phyloP scores from a whole-genome alignment of 441 rosid genomes.

The Biscutella auriculata region DNA sequence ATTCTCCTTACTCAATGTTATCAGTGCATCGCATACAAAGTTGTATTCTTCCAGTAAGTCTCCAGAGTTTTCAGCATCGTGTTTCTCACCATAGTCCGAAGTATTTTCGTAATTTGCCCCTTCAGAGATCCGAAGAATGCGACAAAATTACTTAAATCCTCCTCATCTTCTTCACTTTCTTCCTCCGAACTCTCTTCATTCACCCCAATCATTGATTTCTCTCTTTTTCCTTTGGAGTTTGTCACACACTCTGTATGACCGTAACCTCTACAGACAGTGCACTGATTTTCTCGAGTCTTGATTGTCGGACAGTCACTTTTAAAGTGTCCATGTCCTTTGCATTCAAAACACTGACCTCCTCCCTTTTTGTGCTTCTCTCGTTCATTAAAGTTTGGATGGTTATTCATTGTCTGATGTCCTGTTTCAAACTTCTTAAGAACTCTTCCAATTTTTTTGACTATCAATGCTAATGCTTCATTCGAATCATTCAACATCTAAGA shows the following conservation, averaged over 20 bases:
- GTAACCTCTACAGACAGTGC: not conserved
- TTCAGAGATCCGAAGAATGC: no score
- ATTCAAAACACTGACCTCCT: not conserved
- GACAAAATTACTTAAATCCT: no score
- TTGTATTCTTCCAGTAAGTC: no score
- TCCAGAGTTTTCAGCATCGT: no score
- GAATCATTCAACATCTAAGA: not conserved
- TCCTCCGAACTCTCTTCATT: not conserved
- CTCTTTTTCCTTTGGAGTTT: not conserved
- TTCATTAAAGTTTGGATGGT: no score
- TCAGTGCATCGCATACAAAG: no score
- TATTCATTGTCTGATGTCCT: no score
- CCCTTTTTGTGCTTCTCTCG: not conserved
- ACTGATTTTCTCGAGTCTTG: not conserved
- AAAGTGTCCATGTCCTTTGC: not conserved
- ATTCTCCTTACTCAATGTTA: no score
- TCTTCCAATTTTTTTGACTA: not conserved
- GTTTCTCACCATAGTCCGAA: no score
- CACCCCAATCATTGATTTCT: not conserved
- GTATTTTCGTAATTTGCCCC: no score
- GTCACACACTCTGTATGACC: not conserved
- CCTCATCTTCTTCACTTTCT: not conserved
- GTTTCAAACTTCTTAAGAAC: not conserved
- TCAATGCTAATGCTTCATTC: not conserved
- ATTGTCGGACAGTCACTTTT: not conserved